Evolutionary conservation across 2,329 filamentous ascomycete species (phyloP), one percentile per base, ranked within the genome.

Genomic region (Tothia fuscella): DNA sequence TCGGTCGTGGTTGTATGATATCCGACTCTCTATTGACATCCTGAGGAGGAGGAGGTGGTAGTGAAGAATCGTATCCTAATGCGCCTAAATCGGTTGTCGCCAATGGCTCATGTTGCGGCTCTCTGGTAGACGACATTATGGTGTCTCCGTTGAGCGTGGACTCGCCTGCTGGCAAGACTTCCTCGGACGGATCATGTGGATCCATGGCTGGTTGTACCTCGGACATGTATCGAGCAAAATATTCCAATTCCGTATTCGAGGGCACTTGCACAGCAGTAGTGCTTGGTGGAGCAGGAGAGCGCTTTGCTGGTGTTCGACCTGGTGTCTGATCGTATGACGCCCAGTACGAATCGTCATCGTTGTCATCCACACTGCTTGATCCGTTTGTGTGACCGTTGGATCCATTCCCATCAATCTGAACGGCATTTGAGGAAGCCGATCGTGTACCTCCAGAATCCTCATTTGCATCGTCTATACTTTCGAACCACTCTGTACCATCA

Each of bases 341-440:
- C 83, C 83, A 89, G 58, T 89, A 89, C 50, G 78, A 79, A 49
- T 84, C 81, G 47, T 86, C 80, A 24, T 82, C 80, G 17, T 82
- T 79, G 0, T 77, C 76, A 1, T 78, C 74, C 1, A 70, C 46
- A 7, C 51, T 46, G n/a, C 48, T 47, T 10, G 47, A 33, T 10
- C 10, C 19, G 49, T 51, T 25, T n/a, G n/a, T n/a, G n/a, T n/a
- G n/a, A 47, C 45, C 30, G 48, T 45, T 13, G 48, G 41, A 16
- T 49, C 45, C 30, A 50, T 44, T 13, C 48, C 40, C 20, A 13
- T 22, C 14, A n/a, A n/a, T n/a, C 6, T 25, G 6, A 6, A 28
- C 4, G 22, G 30, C 25, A 9, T 45, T 45, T 24, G 41, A 21
- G 14, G 22, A 16, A 22, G 34, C 25, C 39, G 38, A 12, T 43